These are phyloP conservation scores for Acer negundo DNA, from an alignment of 345 rosid genomes.

Conservation along the genomic window DNA sequence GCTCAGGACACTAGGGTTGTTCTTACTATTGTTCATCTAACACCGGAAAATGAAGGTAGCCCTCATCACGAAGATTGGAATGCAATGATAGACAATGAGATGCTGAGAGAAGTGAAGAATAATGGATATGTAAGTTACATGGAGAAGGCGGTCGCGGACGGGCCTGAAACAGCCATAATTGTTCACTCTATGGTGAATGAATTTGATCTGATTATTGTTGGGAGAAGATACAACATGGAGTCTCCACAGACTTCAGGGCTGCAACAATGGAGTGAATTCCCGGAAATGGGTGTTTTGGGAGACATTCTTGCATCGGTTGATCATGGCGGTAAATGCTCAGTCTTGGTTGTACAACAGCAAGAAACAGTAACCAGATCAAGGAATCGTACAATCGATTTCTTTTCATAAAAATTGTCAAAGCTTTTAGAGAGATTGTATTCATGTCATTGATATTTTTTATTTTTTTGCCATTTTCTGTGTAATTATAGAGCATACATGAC, in stretches of 20 bases:
- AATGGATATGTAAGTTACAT: conserved; percentile 17
- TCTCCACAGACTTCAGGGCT: conserved; percentile 44
- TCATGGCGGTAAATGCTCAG: conserved; percentile 38
- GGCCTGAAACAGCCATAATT: conserved; percentile 35
- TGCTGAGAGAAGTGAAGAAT: conserved; percentile 32
- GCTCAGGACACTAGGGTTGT: conserved; percentile 26
- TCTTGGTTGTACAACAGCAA: conserved; percentile 63
- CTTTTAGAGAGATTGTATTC: too few species aligned
- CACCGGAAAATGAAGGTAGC: conserved; percentile 7
- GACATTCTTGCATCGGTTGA: conserved; percentile 68
- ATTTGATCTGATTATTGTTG: conserved; percentile 50
- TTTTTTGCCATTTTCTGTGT: too few species aligned
- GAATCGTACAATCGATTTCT: too few species aligned
- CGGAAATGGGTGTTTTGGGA: conserved; percentile 67
- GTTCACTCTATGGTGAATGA: conserved; percentile 35
- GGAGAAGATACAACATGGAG: conserved; percentile 41
- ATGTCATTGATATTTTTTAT: too few species aligned
- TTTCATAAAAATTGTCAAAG: too few species aligned
- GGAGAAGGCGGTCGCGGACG: conserved; percentile 37
- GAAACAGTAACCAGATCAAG: background rate
- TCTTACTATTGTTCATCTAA: conserved; percentile 36
- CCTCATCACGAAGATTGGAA: conserved; percentile 21
- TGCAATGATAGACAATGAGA: conserved; percentile 28
- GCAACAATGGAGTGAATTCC: conserved; percentile 60
- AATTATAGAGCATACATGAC: too few species aligned